phyloP scores from a whole-genome alignment of 2,329 filamentous ascomycete genomes.

The Diaporthe ampelina region DNA sequence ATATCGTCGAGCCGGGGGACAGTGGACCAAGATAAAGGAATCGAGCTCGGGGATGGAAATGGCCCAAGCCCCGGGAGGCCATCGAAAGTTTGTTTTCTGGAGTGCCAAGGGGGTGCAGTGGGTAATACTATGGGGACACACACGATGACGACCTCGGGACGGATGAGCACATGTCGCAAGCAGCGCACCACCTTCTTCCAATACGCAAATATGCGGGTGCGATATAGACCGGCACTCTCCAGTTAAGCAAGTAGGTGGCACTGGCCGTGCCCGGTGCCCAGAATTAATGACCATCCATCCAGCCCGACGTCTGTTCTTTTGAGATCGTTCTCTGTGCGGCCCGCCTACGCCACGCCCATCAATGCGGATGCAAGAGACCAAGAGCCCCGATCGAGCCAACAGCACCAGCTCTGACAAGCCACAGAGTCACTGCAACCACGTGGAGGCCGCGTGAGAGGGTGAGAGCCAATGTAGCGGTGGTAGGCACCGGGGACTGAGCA shows the following conservation, averaged over 20 bases:
- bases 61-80: constrained; percentile 12
- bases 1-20: constrained; percentile 7
- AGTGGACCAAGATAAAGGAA: neutral
- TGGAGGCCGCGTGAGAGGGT: constrained; percentile 29
- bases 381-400: neutral
- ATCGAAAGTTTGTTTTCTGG: constrained; percentile 30
- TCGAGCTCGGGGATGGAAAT: constrained; percentile 6
- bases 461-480: constrained; percentile 15
- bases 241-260: neutral
- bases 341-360: neutral
- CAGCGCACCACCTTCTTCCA: neutral
- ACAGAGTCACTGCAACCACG: constrained; percentile 13
- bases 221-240: neutral
- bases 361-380: neutral
- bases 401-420: constrained; percentile 16
- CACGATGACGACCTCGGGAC: constrained; percentile 12
- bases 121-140: constrained; percentile 11
- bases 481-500: neutral
- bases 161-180: neutral
- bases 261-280: constrained; percentile 18
- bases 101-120: constrained; percentile 13
- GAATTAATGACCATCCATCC: neutral
- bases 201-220: neutral
- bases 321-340: neutral
- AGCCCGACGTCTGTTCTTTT: constrained; percentile 7